A percentile compares a stretch with the other conserved stretches of the same genome.
phyloP scores from a whole-genome alignment of 495 filamentous ascomycete genomes.

The Neurospora sp. region DNA sequence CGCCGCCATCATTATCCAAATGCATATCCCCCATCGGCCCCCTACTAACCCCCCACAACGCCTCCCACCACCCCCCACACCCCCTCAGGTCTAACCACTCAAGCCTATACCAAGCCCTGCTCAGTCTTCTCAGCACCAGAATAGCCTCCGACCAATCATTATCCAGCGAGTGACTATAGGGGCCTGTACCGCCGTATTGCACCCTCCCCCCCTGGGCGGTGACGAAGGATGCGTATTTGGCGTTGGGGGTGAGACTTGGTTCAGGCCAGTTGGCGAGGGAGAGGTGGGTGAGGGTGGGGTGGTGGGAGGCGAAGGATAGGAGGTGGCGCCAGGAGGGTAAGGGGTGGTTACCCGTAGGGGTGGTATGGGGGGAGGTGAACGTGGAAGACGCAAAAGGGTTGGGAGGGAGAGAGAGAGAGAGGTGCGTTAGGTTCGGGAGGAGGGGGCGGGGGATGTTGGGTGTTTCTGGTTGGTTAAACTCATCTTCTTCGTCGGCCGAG shows the following conservation, averaged over 20 bases:
- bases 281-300: slow-evolving; percentile 62
- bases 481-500: slow-evolving; percentile 30
- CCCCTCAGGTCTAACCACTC: slow-evolving; percentile 76
- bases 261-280: slow-evolving; percentile 74
- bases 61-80: slow-evolving; percentile 59
- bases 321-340: slow-evolving; percentile 58
- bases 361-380: neutral
- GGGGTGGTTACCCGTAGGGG: neutral
- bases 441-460: slow-evolving; percentile 20
- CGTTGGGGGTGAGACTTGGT: slow-evolving; percentile 56
- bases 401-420: slow-evolving; percentile 43
- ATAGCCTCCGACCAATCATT: slow-evolving; percentile 63
- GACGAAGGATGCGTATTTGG: slow-evolving; percentile 39
- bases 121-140: slow-evolving; percentile 56
- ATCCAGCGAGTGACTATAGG: slow-evolving; percentile 55
- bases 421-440: slow-evolving; percentile 42
- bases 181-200: slow-evolving; percentile 50
- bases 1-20: too few species aligned
- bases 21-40: neutral
- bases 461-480: neutral
- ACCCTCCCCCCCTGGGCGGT: slow-evolving; percentile 30
- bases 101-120: slow-evolving; percentile 55
- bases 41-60: slow-evolving; percentile 30
- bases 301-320: slow-evolving; percentile 47
- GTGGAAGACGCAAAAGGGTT: neutral